Conservation (phyloP, 768 basidiomycete species). For the Leccinum variicolor region DNA sequence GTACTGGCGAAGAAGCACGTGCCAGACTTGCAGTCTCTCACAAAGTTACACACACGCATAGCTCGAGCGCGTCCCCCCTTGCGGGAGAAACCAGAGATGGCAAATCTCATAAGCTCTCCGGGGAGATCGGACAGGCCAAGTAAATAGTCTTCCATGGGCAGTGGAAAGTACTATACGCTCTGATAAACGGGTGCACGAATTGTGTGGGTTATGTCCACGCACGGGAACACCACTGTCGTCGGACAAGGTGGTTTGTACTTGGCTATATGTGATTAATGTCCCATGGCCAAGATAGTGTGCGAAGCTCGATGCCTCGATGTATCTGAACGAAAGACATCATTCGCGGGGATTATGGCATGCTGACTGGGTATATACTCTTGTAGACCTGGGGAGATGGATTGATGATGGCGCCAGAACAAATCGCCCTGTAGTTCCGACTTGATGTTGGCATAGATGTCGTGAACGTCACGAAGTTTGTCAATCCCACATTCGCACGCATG, state of each 20-base stretch:
- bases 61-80: conserved; percentile 65
- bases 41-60: conserved; percentile 62
- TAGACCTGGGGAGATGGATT: conserved; percentile 72
- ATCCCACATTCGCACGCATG: conserved; percentile 50
- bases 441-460: conserved; percentile 58
- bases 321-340: conserved; percentile 36
- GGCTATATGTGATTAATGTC: conserved; percentile 60
- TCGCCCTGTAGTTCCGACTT: conserved; percentile 60
- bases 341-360: conserved; percentile 1
- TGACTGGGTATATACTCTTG: conserved; percentile 54
- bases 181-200: neutral
- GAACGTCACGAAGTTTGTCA: conserved; percentile 66
- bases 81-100: conserved; percentile 76
- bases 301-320: conserved; percentile 91
- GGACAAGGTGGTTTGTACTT: conserved; percentile 63
- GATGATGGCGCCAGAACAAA: conserved; percentile 75
- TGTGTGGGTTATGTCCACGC: conserved; percentile 28
- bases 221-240: conserved; percentile 65
- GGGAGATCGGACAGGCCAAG: conserved; percentile 93
- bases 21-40: conserved; percentile 73
- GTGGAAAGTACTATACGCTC: conserved; percentile 62
- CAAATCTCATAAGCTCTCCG: conserved; percentile 95
- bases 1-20: conserved; percentile 16
- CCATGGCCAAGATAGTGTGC: conserved; percentile 76
- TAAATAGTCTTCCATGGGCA: conserved; percentile 82